Evolutionary conservation across 257 asterid genomes (phyloP).

Genomic region (Verbena officinalis): DNA sequence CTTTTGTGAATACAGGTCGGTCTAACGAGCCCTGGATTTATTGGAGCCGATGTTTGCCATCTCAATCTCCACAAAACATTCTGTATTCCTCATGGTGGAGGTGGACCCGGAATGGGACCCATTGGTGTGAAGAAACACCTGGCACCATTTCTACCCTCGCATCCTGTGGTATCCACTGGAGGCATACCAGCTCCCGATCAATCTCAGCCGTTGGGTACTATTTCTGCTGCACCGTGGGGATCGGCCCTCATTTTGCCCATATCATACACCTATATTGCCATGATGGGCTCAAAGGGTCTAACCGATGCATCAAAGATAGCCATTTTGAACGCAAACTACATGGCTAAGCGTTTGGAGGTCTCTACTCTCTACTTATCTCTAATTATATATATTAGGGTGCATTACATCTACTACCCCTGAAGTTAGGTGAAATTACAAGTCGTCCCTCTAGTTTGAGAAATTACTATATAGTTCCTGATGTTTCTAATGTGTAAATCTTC

Average conservation of each 20-base stretch:
- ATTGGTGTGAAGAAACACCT: constrained; percentile 95
- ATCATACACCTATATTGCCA: constrained; percentile 91
- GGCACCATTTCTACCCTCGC: constrained; percentile 93
- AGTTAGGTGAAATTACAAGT: no score
- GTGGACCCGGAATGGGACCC: constrained; percentile 99
- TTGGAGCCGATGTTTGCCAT: constrained; percentile 99
- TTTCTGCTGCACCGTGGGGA: constrained; percentile 99
- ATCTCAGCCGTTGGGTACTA: constrained; percentile 84
- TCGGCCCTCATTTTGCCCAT: constrained; percentile 98
- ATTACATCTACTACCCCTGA: no score
- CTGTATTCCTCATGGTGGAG: constrained; percentile 99
- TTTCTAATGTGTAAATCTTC: no score
- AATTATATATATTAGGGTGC: no score
- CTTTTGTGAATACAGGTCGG: constrained; percentile 72
- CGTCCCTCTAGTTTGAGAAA: no score
- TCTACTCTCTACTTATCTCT: constrained; percentile 24
- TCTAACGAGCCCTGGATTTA: constrained; percentile 92
- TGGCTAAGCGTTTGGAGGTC: constrained; percentile 98
- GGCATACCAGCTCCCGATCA: constrained; percentile 90
- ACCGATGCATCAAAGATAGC: constrained; percentile 95
- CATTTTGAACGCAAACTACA: constrained; percentile 90
- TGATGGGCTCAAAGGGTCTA: constrained; percentile 98
- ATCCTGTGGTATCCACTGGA: constrained; percentile 97
- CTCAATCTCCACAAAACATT: constrained; percentile 98
- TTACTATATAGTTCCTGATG: no score